Conservation (phyloP, 495 filamentous ascomycete species). For the Pyrenula massariospora region DNA sequence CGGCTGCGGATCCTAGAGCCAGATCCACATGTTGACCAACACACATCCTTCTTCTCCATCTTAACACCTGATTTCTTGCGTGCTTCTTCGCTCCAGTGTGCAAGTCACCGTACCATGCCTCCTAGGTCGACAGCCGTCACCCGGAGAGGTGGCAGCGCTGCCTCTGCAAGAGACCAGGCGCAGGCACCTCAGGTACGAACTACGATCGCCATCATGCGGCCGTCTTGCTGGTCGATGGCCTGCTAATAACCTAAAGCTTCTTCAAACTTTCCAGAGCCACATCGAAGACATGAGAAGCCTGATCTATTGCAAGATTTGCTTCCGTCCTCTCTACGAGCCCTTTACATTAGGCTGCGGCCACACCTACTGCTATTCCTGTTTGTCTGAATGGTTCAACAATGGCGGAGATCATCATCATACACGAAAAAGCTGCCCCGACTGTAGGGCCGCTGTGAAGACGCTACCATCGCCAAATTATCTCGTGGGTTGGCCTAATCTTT, state of each 20-base stretch:
- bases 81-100: not conserved
- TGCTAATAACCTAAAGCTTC: slow-evolving; percentile 16
- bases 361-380: slow-evolving; percentile 56
- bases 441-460: slow-evolving; percentile 44
- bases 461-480: slow-evolving; percentile 61
- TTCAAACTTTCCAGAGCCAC: slow-evolving; percentile 36
- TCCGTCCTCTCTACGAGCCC: slow-evolving; percentile 59
- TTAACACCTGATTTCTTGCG: too few species aligned
- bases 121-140: not conserved
- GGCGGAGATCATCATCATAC: slow-evolving; percentile 10
- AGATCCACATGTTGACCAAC: too few species aligned
- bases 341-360: slow-evolving; percentile 63
- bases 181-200: not conserved
- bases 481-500: slow-evolving; percentile 22
- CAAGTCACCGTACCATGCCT: not conserved
- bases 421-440: slow-evolving; percentile 64
- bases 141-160: not conserved
- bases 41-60: too few species aligned
- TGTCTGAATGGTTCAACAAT: slow-evolving; percentile 21
- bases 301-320: slow-evolving; percentile 58
- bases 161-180: not conserved
- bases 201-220: not conserved
- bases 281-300: slow-evolving; percentile 35
- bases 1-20: not conserved
- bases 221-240: too few species aligned